phyloP scores from a whole-genome alignment of 108 stramenopile genomes.

The Chaetoceros muelleri region DNA sequence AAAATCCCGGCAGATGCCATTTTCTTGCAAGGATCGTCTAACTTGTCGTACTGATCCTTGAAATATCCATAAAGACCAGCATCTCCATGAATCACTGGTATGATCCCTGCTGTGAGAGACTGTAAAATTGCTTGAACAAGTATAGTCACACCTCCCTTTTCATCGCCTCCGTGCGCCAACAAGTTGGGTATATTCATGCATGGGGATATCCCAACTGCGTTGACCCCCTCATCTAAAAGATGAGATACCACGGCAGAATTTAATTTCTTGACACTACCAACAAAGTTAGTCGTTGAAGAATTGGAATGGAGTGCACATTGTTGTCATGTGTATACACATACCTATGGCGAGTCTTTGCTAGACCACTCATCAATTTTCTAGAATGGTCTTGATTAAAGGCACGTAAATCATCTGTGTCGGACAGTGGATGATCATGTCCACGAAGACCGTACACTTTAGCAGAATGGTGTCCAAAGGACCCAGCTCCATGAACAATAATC shows the following conservation, averaged over 20 bases:
- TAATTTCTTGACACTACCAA: constrained; percentile 55
- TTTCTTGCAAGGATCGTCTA: constrained; percentile 39
- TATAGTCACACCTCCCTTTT: background rate
- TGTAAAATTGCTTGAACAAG: constrained; percentile 21
- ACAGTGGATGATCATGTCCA: constrained; percentile 28
- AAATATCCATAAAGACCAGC: constrained; percentile 64
- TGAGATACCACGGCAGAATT: constrained; percentile 36
- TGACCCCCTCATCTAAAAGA: constrained; percentile 38
- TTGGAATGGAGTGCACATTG: background rate
- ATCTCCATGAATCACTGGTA: constrained; percentile 78
- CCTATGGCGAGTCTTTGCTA: background rate
- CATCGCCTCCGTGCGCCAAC: constrained; percentile 31
- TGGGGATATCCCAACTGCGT: constrained; percentile 65
- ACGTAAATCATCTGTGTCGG: constrained; percentile 7
- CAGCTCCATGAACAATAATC: constrained; percentile 69
- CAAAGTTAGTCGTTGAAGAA: constrained; percentile 39
- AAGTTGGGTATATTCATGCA: constrained; percentile 35
- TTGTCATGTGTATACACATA: background rate
- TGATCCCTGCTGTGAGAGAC: constrained; percentile 47
- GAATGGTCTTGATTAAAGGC: background rate
- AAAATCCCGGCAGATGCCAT: constrained; percentile 60
- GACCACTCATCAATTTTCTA: background rate
- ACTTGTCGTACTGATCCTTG: no score
- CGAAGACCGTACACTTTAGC: constrained; percentile 55
- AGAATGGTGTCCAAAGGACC: constrained; percentile 69